These are phyloP conservation scores for Clonostachys byssicola DNA, from an alignment of 2,329 filamentous ascomycete species.

Conservation along the genomic window DNA sequence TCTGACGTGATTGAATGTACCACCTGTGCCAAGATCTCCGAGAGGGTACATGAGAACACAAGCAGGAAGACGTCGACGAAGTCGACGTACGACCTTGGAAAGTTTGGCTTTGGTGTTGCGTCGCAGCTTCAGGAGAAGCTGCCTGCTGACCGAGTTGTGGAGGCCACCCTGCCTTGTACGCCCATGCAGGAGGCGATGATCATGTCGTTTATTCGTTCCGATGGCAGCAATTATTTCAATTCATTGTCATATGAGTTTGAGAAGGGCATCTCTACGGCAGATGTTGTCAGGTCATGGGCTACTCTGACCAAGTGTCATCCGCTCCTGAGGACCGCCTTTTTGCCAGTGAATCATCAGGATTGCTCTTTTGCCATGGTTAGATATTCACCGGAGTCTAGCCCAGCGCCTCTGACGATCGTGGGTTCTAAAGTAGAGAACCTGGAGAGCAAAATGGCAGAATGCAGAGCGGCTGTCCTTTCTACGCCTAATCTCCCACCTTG, in stretches of 20 bases:
- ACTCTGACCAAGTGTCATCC: conserved; percentile 49
- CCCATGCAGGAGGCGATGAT: conserved; percentile 77
- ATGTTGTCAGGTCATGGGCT: conserved; percentile 56
- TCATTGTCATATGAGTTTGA: conserved; percentile 53
- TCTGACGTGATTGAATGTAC: conserved; percentile 70
- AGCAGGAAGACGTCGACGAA: conserved; percentile 4
- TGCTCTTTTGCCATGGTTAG: conserved; percentile 73
- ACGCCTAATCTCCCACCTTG: conserved; percentile 57
- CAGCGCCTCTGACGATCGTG: conserved; percentile 4
- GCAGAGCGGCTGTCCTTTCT: conserved; percentile 24
- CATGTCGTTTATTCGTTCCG: conserved; percentile 64
- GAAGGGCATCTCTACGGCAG: conserved; percentile 22
- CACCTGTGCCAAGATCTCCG: conserved; percentile 34
- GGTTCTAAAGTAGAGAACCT: neutral
- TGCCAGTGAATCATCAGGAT: conserved; percentile 52
- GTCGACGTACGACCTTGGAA: conserved; percentile 27
- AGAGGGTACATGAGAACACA: neutral
- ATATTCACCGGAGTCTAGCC: conserved; percentile 25
- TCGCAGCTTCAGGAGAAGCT: conserved; percentile 16
- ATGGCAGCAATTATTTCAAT: conserved; percentile 72
- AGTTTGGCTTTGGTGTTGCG: conserved; percentile 27
- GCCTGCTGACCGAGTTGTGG: conserved; percentile 27
- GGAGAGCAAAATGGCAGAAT: conserved; percentile 6
- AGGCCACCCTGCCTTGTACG: conserved; percentile 71
- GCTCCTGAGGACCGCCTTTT: conserved; percentile 75